Evolutionary conservation across 202 grass and related monocot genomes (phyloP), one percentile per base, ranked within the genome.

Genomic region (Panicum virgatum): DNA sequence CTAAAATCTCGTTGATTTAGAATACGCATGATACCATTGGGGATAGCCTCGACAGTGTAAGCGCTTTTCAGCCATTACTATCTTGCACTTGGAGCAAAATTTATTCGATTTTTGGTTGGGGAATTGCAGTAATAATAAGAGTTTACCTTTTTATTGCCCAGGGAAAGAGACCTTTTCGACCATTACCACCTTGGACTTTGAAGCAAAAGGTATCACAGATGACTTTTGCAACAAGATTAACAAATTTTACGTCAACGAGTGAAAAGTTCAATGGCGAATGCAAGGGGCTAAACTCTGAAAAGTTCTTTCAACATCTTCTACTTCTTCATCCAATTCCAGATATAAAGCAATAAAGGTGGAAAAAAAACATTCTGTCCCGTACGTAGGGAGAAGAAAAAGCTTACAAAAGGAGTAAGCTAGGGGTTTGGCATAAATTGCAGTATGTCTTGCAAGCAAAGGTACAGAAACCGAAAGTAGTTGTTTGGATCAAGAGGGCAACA

Each of bases 361-460:
- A 26, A n/a, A n/a, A n/a, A n/a, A 44, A 64, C 61, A 76, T 73
- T 38, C 32, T 60, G 12, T 60, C 61, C 47, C 47, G 48, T n/a
- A n/a, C n/a, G n/a, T n/a, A 47, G 19, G 29, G 63, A 77, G 71
- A 81, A 46, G 29, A 76, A 18, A 36, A 48, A 32, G 32, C 39
- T 36, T 66, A 25, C n/a, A 36, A 65, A 65, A 42, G 43, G 77
- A 82, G 77, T 76, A 73, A 84, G 42, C 40, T 12, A 62, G 2
- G 45, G 53, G 60, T 39, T 72, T 77, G 58, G 72, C 29, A 73
- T 30, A 73, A 52, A 66, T 6, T 40, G 47, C 64, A 34, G 59
- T 39, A 26, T 82, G 40, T 39, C 82, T 85, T 85, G 73, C 67
- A 86, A 89, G 66, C 39, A 78, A 85, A 77, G 83, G 65, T 62